Evolutionary conservation across 2,329 filamentous ascomycete species (phyloP), one percentile per base, ranked within the genome.

Genomic region (Talaromyces amestolkiae): DNA sequence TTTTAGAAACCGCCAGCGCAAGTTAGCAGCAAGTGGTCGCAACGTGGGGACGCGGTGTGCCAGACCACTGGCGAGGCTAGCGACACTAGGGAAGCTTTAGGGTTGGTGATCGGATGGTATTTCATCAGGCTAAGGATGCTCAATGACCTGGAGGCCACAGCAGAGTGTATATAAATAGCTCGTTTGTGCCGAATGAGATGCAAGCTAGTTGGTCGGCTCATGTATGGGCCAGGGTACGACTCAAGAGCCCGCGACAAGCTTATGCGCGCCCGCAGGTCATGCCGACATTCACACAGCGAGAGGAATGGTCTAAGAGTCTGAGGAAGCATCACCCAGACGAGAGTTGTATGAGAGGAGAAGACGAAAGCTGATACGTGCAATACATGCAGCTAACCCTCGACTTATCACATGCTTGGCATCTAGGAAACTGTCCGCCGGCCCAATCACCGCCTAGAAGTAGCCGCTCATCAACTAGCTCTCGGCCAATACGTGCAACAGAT

Each of bases 1-100:
- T 43, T 63, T 56, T 63, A 63, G 61, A 63, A 63, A 59, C 56
- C n/a, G 22, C 31, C 53, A 63, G 37, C 45, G 45, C 27, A 53
- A 53, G 24, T 53, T 53, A 51, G 47, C 45, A 51, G 31, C 49
- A 10, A 33, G 13, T 35, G 31, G 43, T 35, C 41, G 58, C 58
- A 51, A 39, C 47, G 47, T 62, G 60, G 60, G 59, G 60, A 62
- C 60, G 35, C 60, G 35, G 45, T 62, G 60, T 51, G 60, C 58
- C 58, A 61, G 43, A 61, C 27, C 27, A 61, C 58, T 37, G 58
- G 43, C 58, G n/a, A 47, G 41, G 17, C 58, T 60, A 60, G 60
- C 22, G 45, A 37, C 27, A 37, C 58, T 61, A 61, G 31, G 13
- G 43, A 33, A 35, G 59, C 35, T 54, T 27, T 19, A 53, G 37